phyloP scores from a whole-genome alignment of 805 yeast genomes.

The Geotrichum ghanense region DNA sequence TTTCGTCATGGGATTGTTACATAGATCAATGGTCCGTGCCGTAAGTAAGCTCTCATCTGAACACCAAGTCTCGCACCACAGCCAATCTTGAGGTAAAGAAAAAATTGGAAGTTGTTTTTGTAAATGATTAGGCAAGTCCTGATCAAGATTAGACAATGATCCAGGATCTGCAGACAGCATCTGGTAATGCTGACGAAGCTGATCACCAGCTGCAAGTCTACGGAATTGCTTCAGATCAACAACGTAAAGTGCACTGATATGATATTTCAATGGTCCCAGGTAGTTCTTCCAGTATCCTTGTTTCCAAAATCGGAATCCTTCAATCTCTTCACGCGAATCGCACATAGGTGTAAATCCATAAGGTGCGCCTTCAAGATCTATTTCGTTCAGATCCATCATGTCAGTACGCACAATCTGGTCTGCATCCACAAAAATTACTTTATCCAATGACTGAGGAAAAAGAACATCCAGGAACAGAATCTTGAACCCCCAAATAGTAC shows the following conservation, averaged over 20 bases:
- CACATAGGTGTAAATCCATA: slow-evolving; percentile 86
- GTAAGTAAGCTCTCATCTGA: slow-evolving; percentile 43
- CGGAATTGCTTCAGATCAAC: slow-evolving; percentile 66
- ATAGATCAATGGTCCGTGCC: slow-evolving; percentile 74
- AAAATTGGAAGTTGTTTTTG: slow-evolving; percentile 57
- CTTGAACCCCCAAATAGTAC: slow-evolving; percentile 83
- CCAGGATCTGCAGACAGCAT: slow-evolving; percentile 64
- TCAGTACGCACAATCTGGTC: slow-evolving; percentile 75
- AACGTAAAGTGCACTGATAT: slow-evolving; percentile 75
- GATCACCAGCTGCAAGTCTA: slow-evolving; percentile 61
- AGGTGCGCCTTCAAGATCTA: slow-evolving; percentile 70
- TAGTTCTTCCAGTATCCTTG: slow-evolving; percentile 77
- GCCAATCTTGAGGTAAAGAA: slow-evolving; percentile 73
- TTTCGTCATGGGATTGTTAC: slow-evolving; percentile 73
- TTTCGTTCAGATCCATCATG: slow-evolving; percentile 50
- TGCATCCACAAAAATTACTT: slow-evolving; percentile 77
- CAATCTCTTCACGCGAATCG: slow-evolving; percentile 67
- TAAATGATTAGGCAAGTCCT: slow-evolving; percentile 84
- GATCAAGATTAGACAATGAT: slow-evolving; percentile 77
- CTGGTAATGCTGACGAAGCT: slow-evolving; percentile 75
- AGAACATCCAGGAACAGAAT: slow-evolving; percentile 76
- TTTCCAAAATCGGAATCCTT: slow-evolving; percentile 86
- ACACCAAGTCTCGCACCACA: slow-evolving; percentile 95
- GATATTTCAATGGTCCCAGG: slow-evolving; percentile 48
- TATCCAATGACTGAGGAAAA: slow-evolving; percentile 66